Conservation (phyloP, 805 yeast species). For the Ogataea nakhonphanomensis region DNA sequence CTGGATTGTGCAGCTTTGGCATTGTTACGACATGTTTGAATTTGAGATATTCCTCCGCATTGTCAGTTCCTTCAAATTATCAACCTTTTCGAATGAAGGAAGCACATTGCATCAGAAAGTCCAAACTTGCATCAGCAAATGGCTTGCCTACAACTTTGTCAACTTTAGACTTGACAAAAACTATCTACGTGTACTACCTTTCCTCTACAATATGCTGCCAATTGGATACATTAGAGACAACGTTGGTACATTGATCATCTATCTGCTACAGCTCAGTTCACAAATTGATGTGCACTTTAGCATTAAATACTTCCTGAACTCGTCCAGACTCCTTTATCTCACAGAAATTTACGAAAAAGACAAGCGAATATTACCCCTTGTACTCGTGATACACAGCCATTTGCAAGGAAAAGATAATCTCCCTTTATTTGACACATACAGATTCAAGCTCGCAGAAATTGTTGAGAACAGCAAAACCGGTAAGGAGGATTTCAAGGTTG, state of each 20-base stretch:
- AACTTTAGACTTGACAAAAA: slow-evolving; percentile 22
- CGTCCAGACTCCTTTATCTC: slow-evolving; percentile 20
- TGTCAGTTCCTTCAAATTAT: slow-evolving; percentile 20
- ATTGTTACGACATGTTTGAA: slow-evolving; percentile 24
- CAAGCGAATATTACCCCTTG: slow-evolving; percentile 14
- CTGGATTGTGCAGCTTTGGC: slow-evolving; percentile 16
- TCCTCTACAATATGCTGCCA: slow-evolving; percentile 25
- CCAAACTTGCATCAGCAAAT: slow-evolving; percentile 20
- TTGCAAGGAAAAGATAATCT: slow-evolving; percentile 10
- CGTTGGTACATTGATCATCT: slow-evolving; percentile 20
- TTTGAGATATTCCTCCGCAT: slow-evolving; percentile 21
- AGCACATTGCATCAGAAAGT: slow-evolving; percentile 14
- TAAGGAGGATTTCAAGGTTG: slow-evolving; percentile 15
- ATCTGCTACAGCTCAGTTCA: slow-evolving; percentile 17
- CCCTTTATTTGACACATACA: slow-evolving; percentile 20
- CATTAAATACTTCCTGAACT: slow-evolving; percentile 19
- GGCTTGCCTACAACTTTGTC: slow-evolving; percentile 21
- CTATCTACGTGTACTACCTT: slow-evolving; percentile 21
- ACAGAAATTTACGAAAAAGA: slow-evolving; percentile 23
- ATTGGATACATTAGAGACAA: slow-evolving; percentile 27
- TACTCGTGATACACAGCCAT: slow-evolving; percentile 14
- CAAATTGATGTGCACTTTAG: slow-evolving; percentile 22
- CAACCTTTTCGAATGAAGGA: slow-evolving; percentile 23
- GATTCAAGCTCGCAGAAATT: slow-evolving; percentile 15
- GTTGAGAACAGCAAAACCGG: slow-evolving; percentile 9